Evolutionary conservation across 2,329 filamentous ascomycete genomes (phyloP).

Genomic region (Diaporthe destruens): DNA sequence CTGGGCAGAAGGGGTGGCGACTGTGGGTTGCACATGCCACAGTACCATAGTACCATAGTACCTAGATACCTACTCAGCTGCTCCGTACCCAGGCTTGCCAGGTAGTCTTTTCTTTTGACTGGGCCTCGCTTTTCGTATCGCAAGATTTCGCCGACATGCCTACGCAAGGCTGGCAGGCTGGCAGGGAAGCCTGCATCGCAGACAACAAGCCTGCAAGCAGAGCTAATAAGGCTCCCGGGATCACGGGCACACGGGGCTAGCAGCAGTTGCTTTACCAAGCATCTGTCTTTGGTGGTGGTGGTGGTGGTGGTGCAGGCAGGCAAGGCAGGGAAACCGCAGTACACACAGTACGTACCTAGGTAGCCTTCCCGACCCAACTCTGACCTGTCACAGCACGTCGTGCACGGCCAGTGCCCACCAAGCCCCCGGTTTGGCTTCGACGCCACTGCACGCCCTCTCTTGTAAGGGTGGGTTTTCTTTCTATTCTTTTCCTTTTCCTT

Average conservation of each 20-base stretch:
- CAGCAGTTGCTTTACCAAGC: background rate
- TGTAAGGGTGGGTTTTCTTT: no score
- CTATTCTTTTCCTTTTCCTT: background rate
- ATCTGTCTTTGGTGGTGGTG: conserved; percentile 6
- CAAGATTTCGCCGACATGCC: conserved; percentile 17
- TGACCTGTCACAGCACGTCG: background rate
- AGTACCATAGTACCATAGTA: no score
- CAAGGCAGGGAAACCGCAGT: background rate
- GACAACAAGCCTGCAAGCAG: background rate
- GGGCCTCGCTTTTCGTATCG: conserved; percentile 2
- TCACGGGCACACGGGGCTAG: background rate
- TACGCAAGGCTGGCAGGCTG: background rate
- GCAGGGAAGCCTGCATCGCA: conserved; percentile 16
- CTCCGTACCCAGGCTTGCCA: no score
- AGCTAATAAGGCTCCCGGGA: background rate
- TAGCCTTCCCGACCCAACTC: conserved; percentile 20
- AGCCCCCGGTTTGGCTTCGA: conserved; percentile 17
- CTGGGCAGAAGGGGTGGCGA: conserved; percentile 22
- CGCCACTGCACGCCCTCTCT: conserved; percentile 25
- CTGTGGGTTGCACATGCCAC: background rate
- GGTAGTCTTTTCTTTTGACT: no score
- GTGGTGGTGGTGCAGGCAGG: background rate
- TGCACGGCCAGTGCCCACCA: background rate
- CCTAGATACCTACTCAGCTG: no score
- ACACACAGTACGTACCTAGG: background rate